Base-by-base conservation (phyloP, 2,329 filamentous ascomycete species). In the Trichoderma brevicompactum region DNA sequence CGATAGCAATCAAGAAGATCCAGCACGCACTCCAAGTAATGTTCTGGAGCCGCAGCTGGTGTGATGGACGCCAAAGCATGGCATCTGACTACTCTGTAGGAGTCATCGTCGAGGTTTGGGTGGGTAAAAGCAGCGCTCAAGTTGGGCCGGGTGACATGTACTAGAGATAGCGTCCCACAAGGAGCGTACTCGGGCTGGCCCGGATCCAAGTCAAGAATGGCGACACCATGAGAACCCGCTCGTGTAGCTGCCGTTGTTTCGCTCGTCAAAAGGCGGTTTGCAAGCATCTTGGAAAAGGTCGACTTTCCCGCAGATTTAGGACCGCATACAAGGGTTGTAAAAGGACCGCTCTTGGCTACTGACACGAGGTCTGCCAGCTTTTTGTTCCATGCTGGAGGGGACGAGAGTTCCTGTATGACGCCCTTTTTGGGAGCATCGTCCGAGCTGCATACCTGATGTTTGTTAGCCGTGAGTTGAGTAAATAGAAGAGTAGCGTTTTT, bases 231-330 rank as follows among this genome's bases (percentile, higher is more conserved):
- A 43, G 70, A 13, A 15, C 32, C 32, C 19, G 68, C 68, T 5
- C 54, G 56, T 17, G 58, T 56, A 32, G 40, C 17, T 13, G 63
- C 56, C 17, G 72, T 12, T 13, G 49, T 15, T 17, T 64, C 65
- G 19, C 69, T 70, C 71, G 87, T 89, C n/a, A 92, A 75, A 8
- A 92, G 77, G 10, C 86, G 83, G 71, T 94, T 94, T 8, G 83
- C 77, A 2, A 94, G 78, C 5, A 92, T 75, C 54, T 85, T 86
- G 12, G 85, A 84, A 73, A 93, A 91, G 0, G 89, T 92, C 1
- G 91, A 93, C 72, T 94, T 94, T 2, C 91, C 91, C 2, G 90
- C 87, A 0, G 85, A 87, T 68, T 92, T 91, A 0, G 89, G 85
- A 0, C 91, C 91, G 56, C 88, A 88, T 2, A 92, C 79, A 67